Base-by-base conservation (phyloP, 2,329 filamentous ascomycete genomes). In the Dactylellina parvicollis region DNA sequence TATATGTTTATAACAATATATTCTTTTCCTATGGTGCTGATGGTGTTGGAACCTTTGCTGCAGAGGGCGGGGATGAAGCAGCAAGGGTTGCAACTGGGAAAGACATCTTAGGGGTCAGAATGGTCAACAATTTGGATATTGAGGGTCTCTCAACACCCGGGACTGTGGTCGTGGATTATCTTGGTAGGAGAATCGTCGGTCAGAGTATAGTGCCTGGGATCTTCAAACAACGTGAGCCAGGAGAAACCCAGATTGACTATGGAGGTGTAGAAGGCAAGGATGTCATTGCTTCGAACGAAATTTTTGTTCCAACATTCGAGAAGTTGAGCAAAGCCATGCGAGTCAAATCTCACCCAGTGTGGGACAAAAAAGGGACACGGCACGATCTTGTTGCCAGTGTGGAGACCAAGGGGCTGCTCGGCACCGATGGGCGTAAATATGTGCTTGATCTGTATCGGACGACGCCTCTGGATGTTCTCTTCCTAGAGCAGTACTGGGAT, bases 1-100 rank as follows among this genome's bases (percentile, higher is more conserved):
- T 99, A 76, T 99, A 96, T 79, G 94, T 99, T 22, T 97, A 98
- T 84, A 98, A 98, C 85, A 99, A 99, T 82, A 92, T 99, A 77
- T 99, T 99, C 84, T 99, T 96, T 84, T 98, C 95, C 0, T 98
- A 97, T 78, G 95, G 95, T 75, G 94, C 95, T 46, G 95, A 99
- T 80, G 96, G 95, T 57, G 95, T 98, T 47, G 94, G 95, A 44
- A 99, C 95, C 14, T 99, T 99, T 81, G 93, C 92, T 9, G 93
- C 90, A 2, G 95, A 99, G 82, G 95, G 95, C 76, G 95, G 95
- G 18, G 94, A 99, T 76, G 95, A 99, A 82, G 95, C 95, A 76
- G 95, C 95, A 12, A 88, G 94, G 70, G 92, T 98, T 66, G 95
- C 96, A 24, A 96, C 96, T 3, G 94, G 93, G 75, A 99, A 99